phyloP scores from a whole-genome alignment of 2,329 filamentous ascomycete genomes.

The Botrytis cinerea region DNA sequence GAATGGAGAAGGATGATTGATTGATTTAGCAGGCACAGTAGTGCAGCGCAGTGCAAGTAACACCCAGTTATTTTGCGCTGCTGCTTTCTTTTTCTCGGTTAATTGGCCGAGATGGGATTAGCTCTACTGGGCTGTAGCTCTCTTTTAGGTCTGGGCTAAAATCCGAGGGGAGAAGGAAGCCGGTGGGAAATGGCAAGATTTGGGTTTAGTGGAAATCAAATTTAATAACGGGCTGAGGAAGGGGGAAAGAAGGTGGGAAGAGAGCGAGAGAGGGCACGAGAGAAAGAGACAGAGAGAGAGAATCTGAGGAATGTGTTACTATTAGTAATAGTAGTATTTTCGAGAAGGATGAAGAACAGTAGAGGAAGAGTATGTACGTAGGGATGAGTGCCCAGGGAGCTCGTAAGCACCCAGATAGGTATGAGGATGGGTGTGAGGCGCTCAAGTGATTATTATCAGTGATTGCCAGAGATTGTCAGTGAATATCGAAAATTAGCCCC shows the following conservation, averaged over 20 bases:
- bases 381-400: background rate
- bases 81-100: constrained; percentile 14
- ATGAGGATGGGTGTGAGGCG: background rate
- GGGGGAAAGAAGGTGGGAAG: background rate
- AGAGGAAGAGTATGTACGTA: background rate
- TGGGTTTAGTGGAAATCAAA: constrained; percentile 9
- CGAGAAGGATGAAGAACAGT: background rate
- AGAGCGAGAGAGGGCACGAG: background rate
- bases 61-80: constrained; percentile 11
- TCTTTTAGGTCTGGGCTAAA: constrained; percentile 16
- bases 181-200: constrained; percentile 14
- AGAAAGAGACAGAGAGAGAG: background rate
- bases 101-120: background rate
- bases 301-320: background rate
- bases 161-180: constrained; percentile 5
- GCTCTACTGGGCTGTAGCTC: background rate
- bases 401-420: background rate
- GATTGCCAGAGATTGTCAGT: background rate
- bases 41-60: background rate
- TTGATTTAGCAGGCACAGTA: constrained; percentile 19
- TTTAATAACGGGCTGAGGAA: background rate
- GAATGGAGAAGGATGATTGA: constrained; percentile 21
- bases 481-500: background rate
- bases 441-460: background rate
- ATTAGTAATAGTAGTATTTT: background rate